phyloP scores from a whole-genome alignment of 1,139 yeast species.

The Pichia sp. region DNA sequence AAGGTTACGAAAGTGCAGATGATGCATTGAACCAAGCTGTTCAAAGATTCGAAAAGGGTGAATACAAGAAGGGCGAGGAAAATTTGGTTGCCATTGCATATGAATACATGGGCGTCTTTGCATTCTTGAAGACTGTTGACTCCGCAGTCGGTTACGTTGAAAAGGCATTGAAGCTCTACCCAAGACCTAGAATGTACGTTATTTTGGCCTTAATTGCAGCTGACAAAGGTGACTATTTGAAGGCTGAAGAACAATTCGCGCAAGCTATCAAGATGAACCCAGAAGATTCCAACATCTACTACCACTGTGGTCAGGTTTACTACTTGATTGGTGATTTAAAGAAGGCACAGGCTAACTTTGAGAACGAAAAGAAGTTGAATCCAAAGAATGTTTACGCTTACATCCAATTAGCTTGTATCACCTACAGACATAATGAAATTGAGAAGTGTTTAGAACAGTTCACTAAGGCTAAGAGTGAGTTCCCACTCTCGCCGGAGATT shows the following conservation, averaged over 20 bases:
- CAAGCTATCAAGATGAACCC: slow-evolving; percentile 68
- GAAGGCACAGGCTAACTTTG: slow-evolving; percentile 70
- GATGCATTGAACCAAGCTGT: slow-evolving; percentile 62
- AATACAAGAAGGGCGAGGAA: slow-evolving; percentile 26
- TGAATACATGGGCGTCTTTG: slow-evolving; percentile 78
- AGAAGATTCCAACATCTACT: slow-evolving; percentile 72
- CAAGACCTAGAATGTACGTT: slow-evolving; percentile 79
- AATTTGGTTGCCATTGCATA: slow-evolving; percentile 61
- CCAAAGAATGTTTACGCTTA: slow-evolving; percentile 75
- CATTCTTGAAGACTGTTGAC: slow-evolving; percentile 69
- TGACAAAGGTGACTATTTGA: slow-evolving; percentile 59
- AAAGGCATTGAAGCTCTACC: slow-evolving; percentile 57
- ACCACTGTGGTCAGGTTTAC: slow-evolving; percentile 90
- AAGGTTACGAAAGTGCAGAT: slow-evolving; percentile 72
- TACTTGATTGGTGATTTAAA: slow-evolving; percentile 72
- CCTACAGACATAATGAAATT: slow-evolving; percentile 71
- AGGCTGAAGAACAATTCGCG: slow-evolving; percentile 64
- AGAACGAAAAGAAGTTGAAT: slow-evolving; percentile 67
- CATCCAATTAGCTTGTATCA: slow-evolving; percentile 89
- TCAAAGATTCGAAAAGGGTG: slow-evolving; percentile 36
- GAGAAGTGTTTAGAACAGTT: slow-evolving; percentile 41
- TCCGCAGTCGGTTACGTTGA: slow-evolving; percentile 52
- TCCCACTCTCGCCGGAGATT: slow-evolving; percentile 86
- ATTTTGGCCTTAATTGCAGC: slow-evolving; percentile 81
- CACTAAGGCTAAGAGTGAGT: slow-evolving; percentile 63